These are phyloP conservation scores for Ceratocystiopsis minuta DNA, from an alignment of 2,329 filamentous ascomycete genomes.

Conservation along the genomic window DNA sequence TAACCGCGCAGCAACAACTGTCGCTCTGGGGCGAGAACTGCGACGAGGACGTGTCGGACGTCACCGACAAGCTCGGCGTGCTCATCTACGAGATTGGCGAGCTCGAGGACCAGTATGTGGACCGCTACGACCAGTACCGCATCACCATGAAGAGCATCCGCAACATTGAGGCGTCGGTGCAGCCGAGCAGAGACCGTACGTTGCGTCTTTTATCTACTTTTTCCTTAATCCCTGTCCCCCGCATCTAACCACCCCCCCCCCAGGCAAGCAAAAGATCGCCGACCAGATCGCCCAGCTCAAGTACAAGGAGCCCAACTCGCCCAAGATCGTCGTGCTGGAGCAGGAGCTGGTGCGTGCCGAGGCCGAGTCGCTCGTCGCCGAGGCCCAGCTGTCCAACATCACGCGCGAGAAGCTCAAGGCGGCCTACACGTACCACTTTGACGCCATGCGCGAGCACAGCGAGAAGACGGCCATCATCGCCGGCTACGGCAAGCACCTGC, in stretches of 20 bases:
- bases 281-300: constrained; percentile 98
- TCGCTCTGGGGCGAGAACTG: constrained; percentile 92
- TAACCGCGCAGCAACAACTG: constrained; percentile 64
- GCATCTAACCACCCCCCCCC: not conserved
- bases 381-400: constrained; percentile 97
- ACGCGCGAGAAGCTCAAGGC: constrained; percentile 99
- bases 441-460: constrained; percentile 89
- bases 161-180: constrained; percentile 96
- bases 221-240: not conserved
- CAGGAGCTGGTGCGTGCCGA: constrained; percentile 97
- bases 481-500: constrained; percentile 92
- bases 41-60: constrained; percentile 95
- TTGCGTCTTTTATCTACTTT: constrained; percentile 6
- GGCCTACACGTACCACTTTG: constrained; percentile 94
- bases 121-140: constrained; percentile 97
- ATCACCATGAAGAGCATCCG: constrained; percentile 98
- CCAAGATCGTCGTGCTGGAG: constrained; percentile 92
- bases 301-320: constrained; percentile 98
- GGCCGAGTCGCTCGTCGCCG: constrained; percentile 94
- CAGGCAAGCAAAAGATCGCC: constrained; percentile 97
- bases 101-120: constrained; percentile 94
- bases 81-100: constrained; percentile 97
- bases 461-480: constrained; percentile 98
- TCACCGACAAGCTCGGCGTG: constrained; percentile 96
- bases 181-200: constrained; percentile 91